These are phyloP conservation scores for Aspergillus flavus DNA, from an alignment of 2,329 filamentous ascomycete genomes.

Conservation along the genomic window DNA sequence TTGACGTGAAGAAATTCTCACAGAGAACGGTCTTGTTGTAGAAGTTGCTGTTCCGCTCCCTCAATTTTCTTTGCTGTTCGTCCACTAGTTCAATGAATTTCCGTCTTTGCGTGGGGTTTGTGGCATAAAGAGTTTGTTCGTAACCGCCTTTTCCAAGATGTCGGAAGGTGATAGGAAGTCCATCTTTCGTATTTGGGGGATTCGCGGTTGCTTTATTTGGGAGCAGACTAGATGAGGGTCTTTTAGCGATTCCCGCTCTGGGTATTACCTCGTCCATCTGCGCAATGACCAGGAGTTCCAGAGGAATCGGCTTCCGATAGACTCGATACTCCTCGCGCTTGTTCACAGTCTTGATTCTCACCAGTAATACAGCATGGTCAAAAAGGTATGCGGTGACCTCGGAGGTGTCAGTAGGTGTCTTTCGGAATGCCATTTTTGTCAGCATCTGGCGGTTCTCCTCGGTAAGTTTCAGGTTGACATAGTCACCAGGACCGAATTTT, in stretches of 20 bases:
- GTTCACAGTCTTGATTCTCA: conserved; percentile 86
- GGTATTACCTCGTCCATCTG: conserved; percentile 98
- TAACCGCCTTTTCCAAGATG: conserved; percentile 96
- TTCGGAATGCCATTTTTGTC: conserved; percentile 93
- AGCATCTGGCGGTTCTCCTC: conserved; percentile 91
- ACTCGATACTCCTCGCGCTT: conserved; percentile 95
- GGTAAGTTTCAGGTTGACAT: conserved; percentile 89
- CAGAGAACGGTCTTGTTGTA: conserved; percentile 70
- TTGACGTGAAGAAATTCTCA: conserved; percentile 86
- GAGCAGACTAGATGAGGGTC: conserved; percentile 84
- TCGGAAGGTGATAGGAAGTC: conserved; percentile 93
- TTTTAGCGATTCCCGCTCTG: conserved; percentile 74
- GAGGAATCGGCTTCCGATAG: conserved; percentile 90
- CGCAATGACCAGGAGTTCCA: conserved; percentile 88
- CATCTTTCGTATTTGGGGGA: conserved; percentile 64
- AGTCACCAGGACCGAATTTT: conserved; percentile 85
- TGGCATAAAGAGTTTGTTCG: conserved; percentile 84
- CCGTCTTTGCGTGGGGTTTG: conserved; percentile 80
- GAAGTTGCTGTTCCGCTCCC: conserved; percentile 70
- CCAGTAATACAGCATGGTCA: conserved; percentile 90
- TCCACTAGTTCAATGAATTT: conserved; percentile 99
- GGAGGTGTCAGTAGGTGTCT: conserved; percentile 80
- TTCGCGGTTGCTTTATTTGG: conserved; percentile 57
- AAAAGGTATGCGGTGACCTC: conserved; percentile 96
- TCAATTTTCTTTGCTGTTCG: conserved; percentile 80